phyloP scores from a whole-genome alignment of 1,284 basidiomycete species.

The Ceratobasidium sp. region DNA sequence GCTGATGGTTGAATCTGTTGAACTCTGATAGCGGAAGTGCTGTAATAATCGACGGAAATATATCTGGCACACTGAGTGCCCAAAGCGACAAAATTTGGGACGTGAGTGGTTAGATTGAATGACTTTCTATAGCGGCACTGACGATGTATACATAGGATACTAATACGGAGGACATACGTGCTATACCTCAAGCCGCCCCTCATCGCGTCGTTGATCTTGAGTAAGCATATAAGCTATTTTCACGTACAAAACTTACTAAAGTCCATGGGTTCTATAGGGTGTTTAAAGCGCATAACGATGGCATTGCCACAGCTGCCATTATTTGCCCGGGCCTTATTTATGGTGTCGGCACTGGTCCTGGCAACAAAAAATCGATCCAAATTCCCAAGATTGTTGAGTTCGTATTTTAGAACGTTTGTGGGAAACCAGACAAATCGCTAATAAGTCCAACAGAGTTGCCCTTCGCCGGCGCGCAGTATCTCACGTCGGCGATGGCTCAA shows the following conservation, averaged over 20 bases:
- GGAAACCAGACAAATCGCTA: too few relatives aligned
- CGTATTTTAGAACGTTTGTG: not conserved
- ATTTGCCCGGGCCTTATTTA: constrained; percentile 24
- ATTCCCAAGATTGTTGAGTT: constrained; percentile 17
- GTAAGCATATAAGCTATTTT: not conserved
- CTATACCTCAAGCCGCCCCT: not conserved
- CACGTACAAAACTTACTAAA: not conserved
- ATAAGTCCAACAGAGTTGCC: not conserved
- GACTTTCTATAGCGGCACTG: too few relatives aligned
- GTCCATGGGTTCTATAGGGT: not conserved
- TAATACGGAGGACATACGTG: constrained; percentile 10
- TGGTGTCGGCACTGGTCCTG: constrained; percentile 19
- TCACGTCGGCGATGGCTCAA: constrained; percentile 20
- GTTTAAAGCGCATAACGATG: constrained; percentile 16
- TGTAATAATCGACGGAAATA: not conserved
- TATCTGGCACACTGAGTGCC: not conserved
- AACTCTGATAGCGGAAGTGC: constrained; percentile 12
- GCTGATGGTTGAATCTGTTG: not conserved
- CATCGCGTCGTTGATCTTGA: constrained; percentile 23
- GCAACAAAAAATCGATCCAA: constrained; percentile 17
- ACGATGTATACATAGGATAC: constrained; percentile 8
- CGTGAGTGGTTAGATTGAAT: not conserved
- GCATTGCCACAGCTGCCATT: not conserved
- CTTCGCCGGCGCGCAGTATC: constrained; percentile 20
- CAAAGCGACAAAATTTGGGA: constrained; percentile 21